Base-by-base conservation (phyloP, 148 eudicot genomes). In the Tetragonia tetragonoides region DNA sequence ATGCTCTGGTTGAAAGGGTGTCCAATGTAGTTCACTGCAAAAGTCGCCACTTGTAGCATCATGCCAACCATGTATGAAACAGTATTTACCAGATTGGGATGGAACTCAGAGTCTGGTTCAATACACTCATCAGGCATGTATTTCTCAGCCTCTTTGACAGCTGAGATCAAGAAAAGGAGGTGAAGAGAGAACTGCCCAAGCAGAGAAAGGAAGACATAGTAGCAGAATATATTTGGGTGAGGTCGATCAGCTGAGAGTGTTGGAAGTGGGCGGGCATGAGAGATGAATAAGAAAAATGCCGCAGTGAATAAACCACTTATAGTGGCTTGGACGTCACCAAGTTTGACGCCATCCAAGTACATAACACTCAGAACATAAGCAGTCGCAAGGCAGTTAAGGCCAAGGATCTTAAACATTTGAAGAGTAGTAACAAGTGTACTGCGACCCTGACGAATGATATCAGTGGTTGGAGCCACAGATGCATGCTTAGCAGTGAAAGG, bases 111-210 rank as follows among this genome's bases (percentile, higher is more conserved):
- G 77, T 95, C 97, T 0, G 97, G 99, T 66, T 95, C 99, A 4
- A 95, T 90, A 71, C 98, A 95, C 75, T 91, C 98, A 12, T 91
- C 98, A 3, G 98, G 98, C 98, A 95, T 95, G 89, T 95, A 89
- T 73, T 92, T 95, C 86, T 86, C 96, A 10, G 98, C 98, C 85
- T 92, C 98, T 67, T 91, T 92, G 80, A 92, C 98, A 0, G 98
- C 82, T 12, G 80, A 86, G 28, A 95, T 85, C 81, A 95, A 83
- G 88, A 92, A 95, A 60, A 88, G 69, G 14, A 95, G 67, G 83
- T 95, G 98, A 63, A 95, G 66, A 15, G 94, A 80, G 74, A 95
- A 95, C 78, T 95, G 97, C 24, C 98, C 97, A 0, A 95, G 86
- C 12, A 95, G 92, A 63, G 97, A 93, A 39, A 90, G 90, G 69